Percentiles rank a stretch among this genome's conserved stretches.
Evolutionary conservation across 768 basidiomycete species (phyloP).

Genomic region (Pulveroboletus ravenelii): DNA sequence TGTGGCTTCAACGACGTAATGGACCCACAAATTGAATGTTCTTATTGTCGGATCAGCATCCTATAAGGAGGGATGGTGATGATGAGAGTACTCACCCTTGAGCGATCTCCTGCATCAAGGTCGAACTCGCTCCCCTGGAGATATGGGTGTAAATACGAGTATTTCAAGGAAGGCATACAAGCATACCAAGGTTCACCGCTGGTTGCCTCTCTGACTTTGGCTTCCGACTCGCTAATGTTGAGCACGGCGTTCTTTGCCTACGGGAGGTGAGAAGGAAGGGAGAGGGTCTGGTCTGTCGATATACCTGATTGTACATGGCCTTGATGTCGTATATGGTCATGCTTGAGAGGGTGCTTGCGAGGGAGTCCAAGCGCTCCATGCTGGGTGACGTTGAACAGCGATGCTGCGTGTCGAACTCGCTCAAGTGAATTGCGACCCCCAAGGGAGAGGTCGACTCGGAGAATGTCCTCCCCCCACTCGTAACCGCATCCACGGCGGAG

Average conservation of each 20-base stretch:
- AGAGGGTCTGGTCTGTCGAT: slow-evolving; percentile 3
- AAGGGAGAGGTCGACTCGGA: slow-evolving; percentile 18
- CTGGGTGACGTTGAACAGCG: slow-evolving; percentile 19
- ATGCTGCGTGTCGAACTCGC: not conserved
- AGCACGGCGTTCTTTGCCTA: slow-evolving; percentile 96
- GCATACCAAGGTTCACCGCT: slow-evolving; percentile 96
- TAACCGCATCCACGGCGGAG: not conserved
- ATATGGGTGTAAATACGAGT: slow-evolving; percentile 1
- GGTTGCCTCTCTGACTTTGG: slow-evolving; percentile 93
- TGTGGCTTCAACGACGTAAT: not conserved
- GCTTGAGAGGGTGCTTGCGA: slow-evolving; percentile 72
- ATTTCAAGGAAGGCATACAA: not conserved
- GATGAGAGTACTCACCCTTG: slow-evolving; percentile 64
- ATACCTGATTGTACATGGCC: slow-evolving; percentile 88
- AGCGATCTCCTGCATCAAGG: slow-evolving; percentile 97
- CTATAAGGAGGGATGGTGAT: not conserved
- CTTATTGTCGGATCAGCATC: slow-evolving; percentile 39
- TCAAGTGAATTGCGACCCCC: slow-evolving; percentile 20
- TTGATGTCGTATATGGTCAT: slow-evolving; percentile 92
- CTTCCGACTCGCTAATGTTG: slow-evolving; percentile 96
- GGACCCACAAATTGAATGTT: slow-evolving; percentile 92
- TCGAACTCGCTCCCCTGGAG: slow-evolving; percentile 91
- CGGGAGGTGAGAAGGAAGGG: slow-evolving; percentile 3
- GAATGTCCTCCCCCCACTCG: not conserved
- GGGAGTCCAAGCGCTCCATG: slow-evolving; percentile 79